A percentile compares a stretch with the other conserved stretches of the same genome.
phyloP scores from a whole-genome alignment of 768 basidiomycete species.

The Kwoniella mangroviensis region DNA sequence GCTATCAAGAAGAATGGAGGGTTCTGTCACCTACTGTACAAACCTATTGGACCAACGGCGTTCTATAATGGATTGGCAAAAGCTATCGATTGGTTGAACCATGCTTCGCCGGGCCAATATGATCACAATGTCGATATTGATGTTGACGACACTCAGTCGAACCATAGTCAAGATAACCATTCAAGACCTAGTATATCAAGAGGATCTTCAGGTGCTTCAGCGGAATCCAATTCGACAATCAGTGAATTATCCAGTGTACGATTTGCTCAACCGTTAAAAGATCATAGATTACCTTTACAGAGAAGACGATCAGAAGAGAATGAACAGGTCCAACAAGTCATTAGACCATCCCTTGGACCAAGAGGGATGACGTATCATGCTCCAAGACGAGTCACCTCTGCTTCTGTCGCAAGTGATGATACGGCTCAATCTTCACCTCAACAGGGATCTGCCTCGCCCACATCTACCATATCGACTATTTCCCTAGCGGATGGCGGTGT shows the following conservation, averaged over 20 bases:
- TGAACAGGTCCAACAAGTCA: conserved; percentile 22
- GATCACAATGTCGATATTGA: not conserved
- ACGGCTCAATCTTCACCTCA: conserved; percentile 33
- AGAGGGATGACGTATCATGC: conserved; percentile 62
- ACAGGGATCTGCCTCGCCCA: conserved; percentile 51
- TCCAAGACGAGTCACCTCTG: conserved; percentile 21
- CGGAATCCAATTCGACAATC: conserved; percentile 47
- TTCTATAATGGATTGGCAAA: conserved; percentile 66
- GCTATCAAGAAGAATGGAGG: conserved; percentile 75
- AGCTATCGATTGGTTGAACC: conserved; percentile 35
- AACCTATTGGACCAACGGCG: conserved; percentile 82
- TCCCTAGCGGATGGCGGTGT: conserved; percentile 64
- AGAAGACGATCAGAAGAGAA: conserved; percentile 57
- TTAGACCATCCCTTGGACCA: conserved; percentile 63
- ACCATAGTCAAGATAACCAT: conserved; percentile 14
- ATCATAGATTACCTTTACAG: conserved; percentile 32
- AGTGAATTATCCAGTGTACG: conserved; percentile 40
- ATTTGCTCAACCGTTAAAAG: conserved; percentile 20
- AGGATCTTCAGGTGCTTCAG: conserved; percentile 41
- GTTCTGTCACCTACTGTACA: conserved; percentile 85
- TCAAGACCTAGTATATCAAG: conserved; percentile 38
- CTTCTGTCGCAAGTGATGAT: conserved; percentile 21
- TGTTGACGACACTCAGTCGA: no score
- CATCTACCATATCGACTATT: conserved; percentile 54
- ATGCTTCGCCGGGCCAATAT: not conserved